Conservation (phyloP, 2,329 filamentous ascomycete species). For the Talaromyces verruculosus region DNA sequence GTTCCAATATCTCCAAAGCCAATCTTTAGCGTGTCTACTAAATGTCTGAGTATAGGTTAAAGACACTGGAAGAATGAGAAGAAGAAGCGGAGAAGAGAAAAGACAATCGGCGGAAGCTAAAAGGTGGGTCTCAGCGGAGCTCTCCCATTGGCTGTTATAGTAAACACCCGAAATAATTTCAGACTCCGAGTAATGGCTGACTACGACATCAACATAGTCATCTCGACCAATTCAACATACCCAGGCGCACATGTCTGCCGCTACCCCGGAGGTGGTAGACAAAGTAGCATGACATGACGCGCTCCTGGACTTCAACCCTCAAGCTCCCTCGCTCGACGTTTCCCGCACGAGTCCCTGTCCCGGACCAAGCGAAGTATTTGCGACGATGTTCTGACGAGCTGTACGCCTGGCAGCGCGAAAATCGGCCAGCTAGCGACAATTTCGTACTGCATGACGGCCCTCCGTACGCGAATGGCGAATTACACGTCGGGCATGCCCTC, state of each 20-base stretch:
- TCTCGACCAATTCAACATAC: not conserved
- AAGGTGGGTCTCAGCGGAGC: not conserved
- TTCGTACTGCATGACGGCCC: slow-evolving; percentile 94
- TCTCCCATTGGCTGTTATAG: not conserved
- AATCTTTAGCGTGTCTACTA: too few species aligned
- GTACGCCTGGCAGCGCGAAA: slow-evolving; percentile 76
- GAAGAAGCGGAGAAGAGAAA: not conserved
- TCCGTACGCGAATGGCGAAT: slow-evolving; percentile 88
- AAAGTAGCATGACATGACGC: slow-evolving; percentile 25
- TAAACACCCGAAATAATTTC: slow-evolving; percentile 10
- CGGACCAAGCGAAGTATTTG: slow-evolving; percentile 60
- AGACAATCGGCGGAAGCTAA: not conserved
- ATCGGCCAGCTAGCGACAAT: slow-evolving; percentile 51
- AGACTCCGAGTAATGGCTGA: not conserved
- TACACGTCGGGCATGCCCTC: slow-evolving; percentile 91
- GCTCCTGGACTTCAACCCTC: slow-evolving; percentile 70
- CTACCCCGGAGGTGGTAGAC: slow-evolving; percentile 6
- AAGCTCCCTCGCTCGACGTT: slow-evolving; percentile 74
- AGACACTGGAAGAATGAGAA: not conserved
- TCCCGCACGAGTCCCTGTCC: slow-evolving; percentile 51
- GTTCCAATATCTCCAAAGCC: too few species aligned
- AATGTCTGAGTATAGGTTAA: too few species aligned
- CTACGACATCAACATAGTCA: not conserved
- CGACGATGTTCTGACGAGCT: slow-evolving; percentile 79
- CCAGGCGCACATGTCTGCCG: slow-evolving; percentile 8